Evolutionary conservation across 495 filamentous ascomycete species (phyloP), one percentile per base, ranked within the genome.

Genomic region (Echria macrotheca): DNA sequence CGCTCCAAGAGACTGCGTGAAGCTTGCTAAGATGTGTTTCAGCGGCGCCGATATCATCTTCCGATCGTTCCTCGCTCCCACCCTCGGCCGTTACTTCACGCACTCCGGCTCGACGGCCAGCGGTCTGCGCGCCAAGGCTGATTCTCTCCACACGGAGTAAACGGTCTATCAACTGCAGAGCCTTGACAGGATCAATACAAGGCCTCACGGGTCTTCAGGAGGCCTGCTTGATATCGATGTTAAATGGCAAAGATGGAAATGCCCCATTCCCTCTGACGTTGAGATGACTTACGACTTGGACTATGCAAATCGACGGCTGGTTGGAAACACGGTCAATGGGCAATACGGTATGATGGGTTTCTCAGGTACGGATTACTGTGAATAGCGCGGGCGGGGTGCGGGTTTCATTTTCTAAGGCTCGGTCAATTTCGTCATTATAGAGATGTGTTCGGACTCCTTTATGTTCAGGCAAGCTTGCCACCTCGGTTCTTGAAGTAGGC

Each of bases 11-110:
- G n/a, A n/a, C n/a, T n/a, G n/a, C n/a, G n/a, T n/a, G n/a, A n/a
- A n/a, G n/a, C n/a, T n/a, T n/a, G n/a, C n/a, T n/a, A n/a, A n/a
- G n/a, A 12, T 28, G 7, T 5, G 29, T 12, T 29, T 19, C 48
- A 96, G 93, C 64, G 94, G 93, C 66, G 91, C 93, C 60, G 87
- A 96, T 72, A 68, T 96, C 59, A 78, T 99, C 75, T 99, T 96
- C 86, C 83, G 87, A 69, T 95, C 90, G 43, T 86, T 97, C 78
- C 71, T 99, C 60, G 85, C 90, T 65, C 93, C 93, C 39, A 74
- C 94, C 56, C 83, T 96, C 61, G 81, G 85, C 67, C 89, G 87
- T 62, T 91, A 95, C 83, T 97, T 97, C 80, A 66, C 71, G 51
- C 76, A 78, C 56, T 82, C 84, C 43, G 77, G 80, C 58, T 86